Conservation (phyloP, 306 rosid species). For the Erythrophleum fordii region DNA sequence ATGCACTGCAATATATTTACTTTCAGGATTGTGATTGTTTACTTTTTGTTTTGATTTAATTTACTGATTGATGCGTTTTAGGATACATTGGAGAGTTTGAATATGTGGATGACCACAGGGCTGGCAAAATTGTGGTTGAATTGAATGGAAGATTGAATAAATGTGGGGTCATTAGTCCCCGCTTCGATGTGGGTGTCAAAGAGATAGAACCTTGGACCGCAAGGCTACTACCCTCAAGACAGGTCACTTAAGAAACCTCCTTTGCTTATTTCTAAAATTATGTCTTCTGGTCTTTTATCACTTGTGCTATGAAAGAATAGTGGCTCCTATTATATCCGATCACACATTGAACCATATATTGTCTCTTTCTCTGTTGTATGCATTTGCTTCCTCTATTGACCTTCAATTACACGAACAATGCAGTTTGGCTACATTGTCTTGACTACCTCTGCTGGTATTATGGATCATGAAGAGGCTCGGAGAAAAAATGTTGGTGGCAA, state of each 20-base stretch:
- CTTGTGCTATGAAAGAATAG: too few relatives aligned
- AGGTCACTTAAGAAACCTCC: constrained; percentile 21
- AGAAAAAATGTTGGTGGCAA: constrained; percentile 53
- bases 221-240: constrained; percentile 47
- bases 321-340: not conserved
- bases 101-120: constrained; percentile 51
- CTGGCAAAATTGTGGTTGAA: constrained; percentile 53
- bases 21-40: not conserved
- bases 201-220: constrained; percentile 53
- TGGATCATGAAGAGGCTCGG: constrained; percentile 54
- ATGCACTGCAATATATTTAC: not conserved
- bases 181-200: constrained; percentile 50
- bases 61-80: not conserved
- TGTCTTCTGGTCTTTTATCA: not conserved
- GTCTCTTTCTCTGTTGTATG: not conserved
- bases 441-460: constrained; percentile 54
- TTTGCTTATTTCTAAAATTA: not conserved
- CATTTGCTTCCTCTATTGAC: not conserved
- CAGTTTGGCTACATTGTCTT: constrained; percentile 52
- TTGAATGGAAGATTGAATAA: constrained; percentile 49
- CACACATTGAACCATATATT: not conserved
- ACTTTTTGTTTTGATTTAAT: not conserved
- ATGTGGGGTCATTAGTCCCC: constrained; percentile 54
- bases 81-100: constrained; percentile 55
- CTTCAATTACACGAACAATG: constrained; percentile 5